Evolutionary conservation across 1,139 yeast genomes (phyloP).

Genomic region (Williopsis jadinii): DNA sequence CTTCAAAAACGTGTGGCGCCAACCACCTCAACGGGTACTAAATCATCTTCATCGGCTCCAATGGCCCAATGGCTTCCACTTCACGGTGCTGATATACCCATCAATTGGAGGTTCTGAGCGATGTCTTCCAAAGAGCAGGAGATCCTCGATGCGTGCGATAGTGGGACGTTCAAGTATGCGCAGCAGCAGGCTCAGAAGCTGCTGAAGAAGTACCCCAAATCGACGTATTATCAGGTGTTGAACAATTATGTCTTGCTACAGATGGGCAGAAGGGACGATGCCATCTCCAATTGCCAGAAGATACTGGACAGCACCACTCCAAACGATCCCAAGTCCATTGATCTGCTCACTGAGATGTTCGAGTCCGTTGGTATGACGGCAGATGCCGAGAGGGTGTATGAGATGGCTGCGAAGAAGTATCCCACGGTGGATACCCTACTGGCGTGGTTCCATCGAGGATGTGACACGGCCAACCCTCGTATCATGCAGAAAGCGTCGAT

Average conservation of each 20-base stretch:
- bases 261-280: slow-evolving; percentile 38
- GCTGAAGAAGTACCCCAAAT: slow-evolving; percentile 48
- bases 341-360: slow-evolving; percentile 36
- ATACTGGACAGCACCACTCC: slow-evolving; percentile 39
- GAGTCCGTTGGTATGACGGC: slow-evolving; percentile 27
- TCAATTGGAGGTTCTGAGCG: not conserved
- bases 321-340: slow-evolving; percentile 46
- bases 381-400: slow-evolving; percentile 42
- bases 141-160: slow-evolving; percentile 39
- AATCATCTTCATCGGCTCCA: too few relatives aligned
- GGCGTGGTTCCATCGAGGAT: slow-evolving; percentile 40
- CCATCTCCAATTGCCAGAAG: slow-evolving; percentile 35
- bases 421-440: slow-evolving; percentile 38
- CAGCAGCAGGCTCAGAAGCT: slow-evolving; percentile 41
- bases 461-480: slow-evolving; percentile 32
- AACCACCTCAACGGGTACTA: too few relatives aligned
- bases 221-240: slow-evolving; percentile 46
- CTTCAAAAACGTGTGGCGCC: too few relatives aligned
- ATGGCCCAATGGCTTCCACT: not conserved
- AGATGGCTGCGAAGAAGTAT: slow-evolving; percentile 47
- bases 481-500: slow-evolving; percentile 42
- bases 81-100: not conserved
- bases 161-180: slow-evolving; percentile 50
- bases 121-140: slow-evolving; percentile 19
- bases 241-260: slow-evolving; percentile 37